Evolutionary conservation across 2,329 filamentous ascomycete species (phyloP).

Genomic region (Pseudogymnoascus sp.): DNA sequence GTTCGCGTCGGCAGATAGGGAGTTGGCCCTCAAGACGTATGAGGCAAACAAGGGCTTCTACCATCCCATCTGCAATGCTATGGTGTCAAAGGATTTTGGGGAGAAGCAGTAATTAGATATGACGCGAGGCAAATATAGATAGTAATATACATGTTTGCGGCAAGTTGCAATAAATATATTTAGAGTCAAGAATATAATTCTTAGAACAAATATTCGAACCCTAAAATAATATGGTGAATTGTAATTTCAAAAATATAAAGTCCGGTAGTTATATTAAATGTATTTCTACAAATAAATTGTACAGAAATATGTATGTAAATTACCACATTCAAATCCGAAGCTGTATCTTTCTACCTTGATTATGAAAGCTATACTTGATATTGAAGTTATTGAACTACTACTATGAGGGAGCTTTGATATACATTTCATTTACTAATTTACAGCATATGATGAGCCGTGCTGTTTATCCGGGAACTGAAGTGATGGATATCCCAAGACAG

Average conservation of each 20-base stretch:
- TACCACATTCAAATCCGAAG: neutral
- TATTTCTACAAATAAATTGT: neutral
- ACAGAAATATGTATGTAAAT: neutral
- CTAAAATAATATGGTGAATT: neutral
- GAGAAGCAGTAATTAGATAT: neutral
- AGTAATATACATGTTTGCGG: neutral
- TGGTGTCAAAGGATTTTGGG: slow-evolving; percentile 75
- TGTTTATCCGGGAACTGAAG: neutral
- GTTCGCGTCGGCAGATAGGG: slow-evolving; percentile 64
- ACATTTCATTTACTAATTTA: neutral
- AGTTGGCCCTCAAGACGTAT: slow-evolving; percentile 73
- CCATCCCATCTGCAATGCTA: slow-evolving; percentile 80
- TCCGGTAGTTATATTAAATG: neutral
- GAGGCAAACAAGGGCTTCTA: slow-evolving; percentile 86
- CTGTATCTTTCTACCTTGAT: no score
- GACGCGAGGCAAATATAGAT: neutral
- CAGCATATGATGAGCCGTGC: neutral
- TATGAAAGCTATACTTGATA: neutral
- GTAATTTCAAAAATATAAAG: neutral
- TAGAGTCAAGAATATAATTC: neutral
- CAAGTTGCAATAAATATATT: neutral
- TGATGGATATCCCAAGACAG: neutral
- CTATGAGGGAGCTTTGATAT: neutral
- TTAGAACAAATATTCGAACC: neutral
- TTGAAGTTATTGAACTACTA: neutral